Base-by-base conservation (phyloP, 1,139 yeast genomes). In the Debaryomyces psychrophilus region DNA sequence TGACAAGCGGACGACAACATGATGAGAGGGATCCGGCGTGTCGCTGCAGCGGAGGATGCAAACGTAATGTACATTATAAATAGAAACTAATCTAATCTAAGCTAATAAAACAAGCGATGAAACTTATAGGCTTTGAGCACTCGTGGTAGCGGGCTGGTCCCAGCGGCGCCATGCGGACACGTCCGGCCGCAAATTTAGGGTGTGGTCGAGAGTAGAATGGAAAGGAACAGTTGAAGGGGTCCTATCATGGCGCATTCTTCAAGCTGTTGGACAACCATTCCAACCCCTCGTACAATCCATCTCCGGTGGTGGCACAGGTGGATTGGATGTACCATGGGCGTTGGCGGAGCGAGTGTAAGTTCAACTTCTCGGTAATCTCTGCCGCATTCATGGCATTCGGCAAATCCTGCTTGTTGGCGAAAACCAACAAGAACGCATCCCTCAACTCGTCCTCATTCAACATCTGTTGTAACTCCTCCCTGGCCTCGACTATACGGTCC, bases 361-460 rank as follows among this genome's bases (percentile, higher is more conserved):
- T 73, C 55, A 69, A 68, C 58, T 69, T 69, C 56, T 69, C 75
- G 44, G 75, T 69, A 62, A 69, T 69, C 58, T 69, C 75, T 49
- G 74, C 74, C 44, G 75, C 74, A 55, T 68, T 69, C 75, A 69
- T 69, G 42, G 75, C 75, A 52, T 69, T 69, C 52, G 75, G 75
- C 57, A 69, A 69, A 61, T 69, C 75, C 58, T 69, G 75, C 62
- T 69, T 69, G 58, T 69, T 69, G 50, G 75, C 75, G 50, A 69
- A 68, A 26, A 69, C 75, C 56, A 69, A 67, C 55, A 69, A 67
- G 54, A 68, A 64, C 44, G 75, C 74, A 51, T 69, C 73, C 60
- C 73, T 65, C 54, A 69, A 68, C 61, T 69, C 75, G 50, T 69
- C 74, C 60, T 69, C 75, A 53, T 68, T 69, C 54, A 69, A 67